Evolutionary conservation across 2,329 filamentous ascomycete genomes (phyloP).

Genomic region (Falciphora oryzae): DNA sequence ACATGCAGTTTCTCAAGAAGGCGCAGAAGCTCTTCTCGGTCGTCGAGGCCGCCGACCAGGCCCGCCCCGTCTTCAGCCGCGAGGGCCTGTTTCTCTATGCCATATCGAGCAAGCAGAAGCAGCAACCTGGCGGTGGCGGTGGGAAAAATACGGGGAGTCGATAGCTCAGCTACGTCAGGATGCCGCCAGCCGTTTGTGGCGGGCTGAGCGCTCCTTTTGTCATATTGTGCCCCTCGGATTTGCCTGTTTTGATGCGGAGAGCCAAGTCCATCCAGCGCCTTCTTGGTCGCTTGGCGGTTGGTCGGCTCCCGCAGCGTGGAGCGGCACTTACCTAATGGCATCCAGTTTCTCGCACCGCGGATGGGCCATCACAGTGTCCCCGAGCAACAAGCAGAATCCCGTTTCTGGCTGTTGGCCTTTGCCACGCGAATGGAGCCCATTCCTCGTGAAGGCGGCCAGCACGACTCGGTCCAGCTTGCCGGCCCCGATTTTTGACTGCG

Average conservation of each 20-base stretch:
- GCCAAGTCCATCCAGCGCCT: neutral
- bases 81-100: constrained; percentile 57
- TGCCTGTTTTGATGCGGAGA: neutral
- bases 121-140: neutral
- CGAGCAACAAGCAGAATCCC: neutral
- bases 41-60: constrained; percentile 56
- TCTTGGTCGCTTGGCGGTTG: neutral
- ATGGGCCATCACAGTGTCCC: neutral
- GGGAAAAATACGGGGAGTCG: neutral
- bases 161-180: neutral
- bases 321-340: neutral
- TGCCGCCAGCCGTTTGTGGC: neutral
- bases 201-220: neutral
- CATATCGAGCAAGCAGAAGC: constrained; percentile 37
- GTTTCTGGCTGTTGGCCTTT: neutral
- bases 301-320: neutral
- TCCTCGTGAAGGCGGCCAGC: neutral
- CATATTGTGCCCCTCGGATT: neutral
- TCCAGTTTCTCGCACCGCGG: neutral
- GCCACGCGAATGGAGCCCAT: neutral
- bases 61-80: constrained; percentile 49
- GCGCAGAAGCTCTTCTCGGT: constrained; percentile 62
- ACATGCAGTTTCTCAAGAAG: constrained; percentile 68
- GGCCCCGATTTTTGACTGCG: neutral
- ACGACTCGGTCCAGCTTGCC: neutral